Conservation (phyloP, 2,329 filamentous ascomycete species). For the Paecilomyces dactylethromorphus region DNA sequence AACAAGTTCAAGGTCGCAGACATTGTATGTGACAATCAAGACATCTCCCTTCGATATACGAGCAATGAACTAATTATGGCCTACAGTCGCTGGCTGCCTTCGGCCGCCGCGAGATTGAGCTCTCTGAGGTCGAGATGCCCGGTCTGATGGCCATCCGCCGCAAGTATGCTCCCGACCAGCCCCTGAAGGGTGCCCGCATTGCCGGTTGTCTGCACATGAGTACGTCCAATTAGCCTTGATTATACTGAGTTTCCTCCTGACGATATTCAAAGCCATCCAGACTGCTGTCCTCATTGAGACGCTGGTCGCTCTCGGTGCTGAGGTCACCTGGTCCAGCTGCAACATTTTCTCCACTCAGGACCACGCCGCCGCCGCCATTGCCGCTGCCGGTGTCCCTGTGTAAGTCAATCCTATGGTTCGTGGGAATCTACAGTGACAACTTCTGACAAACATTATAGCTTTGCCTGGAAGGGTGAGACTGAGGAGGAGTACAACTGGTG, state of each 20-base stretch:
- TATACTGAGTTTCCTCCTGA: conserved; percentile 5
- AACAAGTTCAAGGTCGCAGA: conserved; percentile 97
- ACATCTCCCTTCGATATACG: not conserved
- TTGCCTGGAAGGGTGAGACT: conserved; percentile 83
- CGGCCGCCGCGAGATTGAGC: conserved; percentile 97
- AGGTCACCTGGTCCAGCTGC: conserved; percentile 98
- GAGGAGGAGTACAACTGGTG: conserved; percentile 99
- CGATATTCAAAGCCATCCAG: conserved; percentile 65
- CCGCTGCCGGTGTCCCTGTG: conserved; percentile 85
- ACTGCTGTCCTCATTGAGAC: conserved; percentile 99
- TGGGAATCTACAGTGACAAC: not conserved
- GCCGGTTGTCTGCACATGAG: conserved; percentile 98
- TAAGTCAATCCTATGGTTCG: conserved; percentile 38
- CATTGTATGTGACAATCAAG: conserved; percentile 50
- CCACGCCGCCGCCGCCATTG: conserved; percentile 96
- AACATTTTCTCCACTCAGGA: conserved; percentile 99
- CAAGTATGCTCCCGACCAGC: conserved; percentile 91
- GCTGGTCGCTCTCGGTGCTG: conserved; percentile 84
- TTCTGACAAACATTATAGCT: conserved; percentile 31
- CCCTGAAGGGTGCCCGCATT: conserved; percentile 88
- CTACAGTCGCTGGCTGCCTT: conserved; percentile 80
- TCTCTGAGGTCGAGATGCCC: conserved; percentile 94
- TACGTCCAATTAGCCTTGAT: conserved; percentile 31
- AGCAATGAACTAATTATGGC: conserved; percentile 4
- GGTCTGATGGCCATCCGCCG: conserved; percentile 91